These are phyloP conservation scores for Zymoseptoria pseudotritici DNA, from an alignment of 2,329 filamentous ascomycete species.

Conservation along the genomic window DNA sequence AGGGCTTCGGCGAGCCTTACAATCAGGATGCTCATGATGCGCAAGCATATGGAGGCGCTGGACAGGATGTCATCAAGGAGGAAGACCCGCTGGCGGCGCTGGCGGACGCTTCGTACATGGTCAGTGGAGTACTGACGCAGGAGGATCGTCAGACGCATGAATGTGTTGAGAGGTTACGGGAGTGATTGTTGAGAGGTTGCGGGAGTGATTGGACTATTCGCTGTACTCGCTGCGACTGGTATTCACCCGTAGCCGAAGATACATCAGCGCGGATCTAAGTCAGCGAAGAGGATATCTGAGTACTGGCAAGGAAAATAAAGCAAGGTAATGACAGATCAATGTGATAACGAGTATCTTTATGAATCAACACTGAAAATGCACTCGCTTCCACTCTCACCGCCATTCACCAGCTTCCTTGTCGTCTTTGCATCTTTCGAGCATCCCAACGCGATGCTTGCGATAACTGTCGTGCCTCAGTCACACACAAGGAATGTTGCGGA, in stretches of 20 bases:
- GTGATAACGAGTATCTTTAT: not conserved
- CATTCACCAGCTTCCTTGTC: not conserved
- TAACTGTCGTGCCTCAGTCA: not conserved
- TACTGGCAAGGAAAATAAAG: not conserved
- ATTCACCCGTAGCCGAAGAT: no score
- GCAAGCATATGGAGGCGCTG: slow-evolving; percentile 13
- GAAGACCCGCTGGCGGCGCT: slow-evolving; percentile 6
- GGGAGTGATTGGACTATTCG: not conserved
- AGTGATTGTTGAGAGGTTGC: not conserved
- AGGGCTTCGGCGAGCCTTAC: not conserved
- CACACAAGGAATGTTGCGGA: not conserved
- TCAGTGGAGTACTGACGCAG: not conserved
- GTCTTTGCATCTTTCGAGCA: not conserved
- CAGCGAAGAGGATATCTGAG: not conserved
- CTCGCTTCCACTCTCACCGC: not conserved
- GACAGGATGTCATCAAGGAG: slow-evolving; percentile 6
- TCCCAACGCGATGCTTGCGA: not conserved
- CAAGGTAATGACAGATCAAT: not conserved
- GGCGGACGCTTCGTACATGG: slow-evolving; percentile 8
- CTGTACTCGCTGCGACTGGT: no score
- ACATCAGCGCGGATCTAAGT: not conserved
- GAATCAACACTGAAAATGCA: not conserved
- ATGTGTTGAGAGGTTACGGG: not conserved
- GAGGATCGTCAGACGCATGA: not conserved
- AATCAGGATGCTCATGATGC: slow-evolving; percentile 4